Evolutionary conservation across 306 rosid species (phyloP).

Genomic region (Datisca glomerata): DNA sequence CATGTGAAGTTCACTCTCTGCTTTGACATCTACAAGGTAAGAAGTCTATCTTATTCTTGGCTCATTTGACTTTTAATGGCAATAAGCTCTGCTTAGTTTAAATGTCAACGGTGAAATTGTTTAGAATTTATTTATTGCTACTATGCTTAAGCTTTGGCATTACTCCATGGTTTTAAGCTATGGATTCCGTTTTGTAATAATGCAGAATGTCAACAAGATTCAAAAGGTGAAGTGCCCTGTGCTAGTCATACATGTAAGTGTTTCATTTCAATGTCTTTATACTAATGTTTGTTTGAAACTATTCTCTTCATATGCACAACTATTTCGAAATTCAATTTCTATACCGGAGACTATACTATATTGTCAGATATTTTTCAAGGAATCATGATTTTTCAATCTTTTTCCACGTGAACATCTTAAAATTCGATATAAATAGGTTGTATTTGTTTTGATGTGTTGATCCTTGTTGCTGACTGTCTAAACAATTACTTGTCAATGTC

Average conservation of each 20-base stretch:
- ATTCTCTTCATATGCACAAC: too few species aligned
- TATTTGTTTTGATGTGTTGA: too few species aligned
- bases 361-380: too few species aligned
- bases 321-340: too few species aligned
- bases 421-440: too few species aligned
- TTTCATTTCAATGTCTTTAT: slow-evolving; percentile 1
- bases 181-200: background rate
- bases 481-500: too few species aligned
- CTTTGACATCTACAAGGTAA: slow-evolving; percentile 92
- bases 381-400: too few species aligned
- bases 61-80: background rate
- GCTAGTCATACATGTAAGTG: slow-evolving; percentile 94
- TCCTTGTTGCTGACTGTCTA: too few species aligned
- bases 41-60: slow-evolving; percentile 1
- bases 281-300: background rate
- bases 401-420: too few species aligned
- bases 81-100: background rate
- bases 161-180: too few species aligned
- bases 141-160: background rate
- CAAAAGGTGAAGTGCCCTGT: slow-evolving; percentile 95
- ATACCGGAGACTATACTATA: too few species aligned
- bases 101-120: background rate
- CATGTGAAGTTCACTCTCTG: slow-evolving; percentile 80
- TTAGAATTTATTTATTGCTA: background rate
- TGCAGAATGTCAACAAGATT: slow-evolving; percentile 94